These are phyloP conservation scores for Meyerozyma smithsonii DNA, from an alignment of 1,139 yeast species.

Conservation along the genomic window DNA sequence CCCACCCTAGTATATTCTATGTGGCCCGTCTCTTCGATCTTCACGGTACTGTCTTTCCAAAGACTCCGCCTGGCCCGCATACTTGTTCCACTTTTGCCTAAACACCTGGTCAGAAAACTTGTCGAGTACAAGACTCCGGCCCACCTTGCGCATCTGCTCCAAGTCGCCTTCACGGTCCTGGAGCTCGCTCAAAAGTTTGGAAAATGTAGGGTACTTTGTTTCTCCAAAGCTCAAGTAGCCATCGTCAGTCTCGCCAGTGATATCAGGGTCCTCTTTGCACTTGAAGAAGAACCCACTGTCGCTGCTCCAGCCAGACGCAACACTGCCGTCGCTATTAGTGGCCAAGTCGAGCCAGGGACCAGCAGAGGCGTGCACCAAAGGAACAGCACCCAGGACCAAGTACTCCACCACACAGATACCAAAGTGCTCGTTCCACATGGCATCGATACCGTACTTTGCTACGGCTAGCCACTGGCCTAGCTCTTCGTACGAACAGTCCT, in stretches of 20 bases:
- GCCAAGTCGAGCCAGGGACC: constrained; percentile 92
- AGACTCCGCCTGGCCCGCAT: constrained; percentile 32
- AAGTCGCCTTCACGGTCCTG: constrained; percentile 36
- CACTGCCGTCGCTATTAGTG: constrained; percentile 15
- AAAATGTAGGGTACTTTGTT: constrained; percentile 38
- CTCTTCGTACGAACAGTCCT: constrained; percentile 70
- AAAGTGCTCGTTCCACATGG: constrained; percentile 99
- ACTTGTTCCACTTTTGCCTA: constrained; percentile 51
- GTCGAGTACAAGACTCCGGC: constrained; percentile 43
- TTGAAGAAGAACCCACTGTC: constrained; percentile 75
- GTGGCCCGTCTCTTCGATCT: constrained; percentile 32
- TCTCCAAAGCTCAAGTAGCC: constrained; percentile 14
- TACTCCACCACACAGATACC: constrained; percentile 98
- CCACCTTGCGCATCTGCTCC: constrained; percentile 46
- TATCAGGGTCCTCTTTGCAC: constrained; percentile 53
- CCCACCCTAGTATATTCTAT: constrained; percentile 31
- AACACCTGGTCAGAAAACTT: constrained; percentile 71
- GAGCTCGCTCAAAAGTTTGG: constrained; percentile 30
- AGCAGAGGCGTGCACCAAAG: constrained; percentile 89
- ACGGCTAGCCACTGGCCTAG: constrained; percentile 52
- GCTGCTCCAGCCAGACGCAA: constrained; percentile 26
- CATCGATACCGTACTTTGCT: constrained; percentile 78
- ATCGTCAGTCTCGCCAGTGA: constrained; percentile 19
- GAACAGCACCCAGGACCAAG: constrained; percentile 79
- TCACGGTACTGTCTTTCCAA: constrained; percentile 39